phyloP scores from a whole-genome alignment of 345 rosid species.

The Melaleuca alternifolia region DNA sequence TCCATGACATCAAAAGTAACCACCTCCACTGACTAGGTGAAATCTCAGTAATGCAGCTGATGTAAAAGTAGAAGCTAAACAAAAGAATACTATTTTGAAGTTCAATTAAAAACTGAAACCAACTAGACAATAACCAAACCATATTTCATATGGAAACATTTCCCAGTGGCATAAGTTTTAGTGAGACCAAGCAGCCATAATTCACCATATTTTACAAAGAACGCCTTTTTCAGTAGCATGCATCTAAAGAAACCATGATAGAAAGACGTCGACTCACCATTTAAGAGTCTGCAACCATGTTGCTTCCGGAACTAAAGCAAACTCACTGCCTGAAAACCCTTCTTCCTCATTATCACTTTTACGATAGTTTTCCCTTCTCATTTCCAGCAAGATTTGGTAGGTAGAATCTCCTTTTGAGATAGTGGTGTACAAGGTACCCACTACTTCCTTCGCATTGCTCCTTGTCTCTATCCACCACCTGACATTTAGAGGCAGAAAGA shows the following conservation, averaged over 20 bases:
- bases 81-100: neutral
- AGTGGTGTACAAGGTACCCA: constrained; percentile 33
- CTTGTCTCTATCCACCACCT: constrained; percentile 64
- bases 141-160: neutral
- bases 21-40: neutral
- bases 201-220: neutral
- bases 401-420: constrained; percentile 19
- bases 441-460: constrained; percentile 14
- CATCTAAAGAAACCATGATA: neutral
- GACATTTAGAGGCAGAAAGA: neutral
- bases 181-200: neutral
- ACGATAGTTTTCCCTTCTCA: constrained; percentile 33
- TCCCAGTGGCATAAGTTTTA: neutral
- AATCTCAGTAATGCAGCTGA: neutral
- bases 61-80: neutral
- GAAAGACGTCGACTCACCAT: constrained; percentile 23
- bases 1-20: neutral
- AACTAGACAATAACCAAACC: neutral
- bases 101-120: neutral
- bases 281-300: constrained; percentile 53
- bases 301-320: constrained; percentile 52
- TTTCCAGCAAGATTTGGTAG: constrained; percentile 31
- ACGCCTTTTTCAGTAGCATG: neutral
- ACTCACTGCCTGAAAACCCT: constrained; percentile 29
- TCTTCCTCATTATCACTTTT: constrained; percentile 18